A percentile compares a stretch with the other conserved stretches of the same genome.
phyloP scores from a whole-genome alignment of 352 stramenopile genomes.

The Phytophthora melonis region DNA sequence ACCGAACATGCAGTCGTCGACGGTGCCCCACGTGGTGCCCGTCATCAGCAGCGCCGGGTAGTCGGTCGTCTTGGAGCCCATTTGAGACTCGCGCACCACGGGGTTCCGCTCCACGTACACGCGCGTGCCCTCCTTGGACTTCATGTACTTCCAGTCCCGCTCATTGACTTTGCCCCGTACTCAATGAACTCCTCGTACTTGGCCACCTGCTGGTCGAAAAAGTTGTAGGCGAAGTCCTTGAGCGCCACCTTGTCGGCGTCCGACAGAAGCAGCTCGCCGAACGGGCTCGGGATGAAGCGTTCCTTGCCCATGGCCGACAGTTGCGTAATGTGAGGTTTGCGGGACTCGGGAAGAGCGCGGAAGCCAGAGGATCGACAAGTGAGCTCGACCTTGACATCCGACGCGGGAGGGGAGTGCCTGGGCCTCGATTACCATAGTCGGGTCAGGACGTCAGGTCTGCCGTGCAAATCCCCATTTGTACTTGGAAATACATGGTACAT shows the following conservation, averaged over 20 bases:
- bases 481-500: no score
- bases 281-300: conserved; percentile 35
- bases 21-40: conserved; percentile 35
- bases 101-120: conserved; percentile 41
- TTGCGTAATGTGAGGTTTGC: background rate
- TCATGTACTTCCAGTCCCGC: conserved; percentile 40
- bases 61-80: conserved; percentile 22
- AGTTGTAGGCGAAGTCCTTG: conserved; percentile 31
- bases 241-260: conserved; percentile 17
- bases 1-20: conserved; percentile 51
- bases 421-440: background rate
- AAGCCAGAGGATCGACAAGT: conserved; percentile 31
- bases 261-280: conserved; percentile 8
- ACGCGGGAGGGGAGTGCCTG: conserved; percentile 3
- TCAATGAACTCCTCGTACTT: conserved; percentile 52
- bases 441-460: conserved; percentile 13
- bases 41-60: conserved; percentile 33
- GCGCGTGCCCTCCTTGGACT: conserved; percentile 37
- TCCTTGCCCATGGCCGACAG: conserved; percentile 26
- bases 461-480: background rate
- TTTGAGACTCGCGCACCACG: conserved; percentile 18
- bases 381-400: background rate
- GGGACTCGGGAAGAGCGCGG: background rate
- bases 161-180: conserved; percentile 37
- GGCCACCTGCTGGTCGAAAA: conserved; percentile 33